A percentile compares a stretch with the other conserved stretches of the same genome.
Evolutionary conservation across 257 asterid species (phyloP).

Genomic region (Handroanthus guayacan): DNA sequence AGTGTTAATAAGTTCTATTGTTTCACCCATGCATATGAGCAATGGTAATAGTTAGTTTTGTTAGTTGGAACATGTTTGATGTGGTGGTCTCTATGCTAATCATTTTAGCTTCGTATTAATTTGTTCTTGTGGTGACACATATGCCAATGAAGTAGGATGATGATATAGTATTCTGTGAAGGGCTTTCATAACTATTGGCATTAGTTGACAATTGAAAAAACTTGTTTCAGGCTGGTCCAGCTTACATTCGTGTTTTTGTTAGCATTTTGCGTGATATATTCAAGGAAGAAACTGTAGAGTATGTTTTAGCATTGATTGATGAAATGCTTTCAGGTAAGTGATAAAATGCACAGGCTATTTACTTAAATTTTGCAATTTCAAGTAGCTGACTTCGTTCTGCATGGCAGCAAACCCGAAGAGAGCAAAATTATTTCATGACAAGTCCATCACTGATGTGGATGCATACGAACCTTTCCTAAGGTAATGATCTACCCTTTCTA

Average conservation of each 20-base stretch:
- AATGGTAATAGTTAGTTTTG: constrained; percentile 2
- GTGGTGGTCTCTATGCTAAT: constrained; percentile 25
- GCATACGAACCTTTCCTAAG: constrained; percentile 88
- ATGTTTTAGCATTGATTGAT: constrained; percentile 84
- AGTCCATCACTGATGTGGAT: constrained; percentile 73
- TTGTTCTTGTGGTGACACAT: neutral
- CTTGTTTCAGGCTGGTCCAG: constrained; percentile 86
- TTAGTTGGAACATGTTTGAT: constrained; percentile 31
- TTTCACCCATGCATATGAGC: neutral
- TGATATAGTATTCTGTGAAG: neutral
- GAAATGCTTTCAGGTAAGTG: constrained; percentile 81
- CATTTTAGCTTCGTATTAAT: neutral
- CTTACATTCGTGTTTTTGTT: constrained; percentile 73
- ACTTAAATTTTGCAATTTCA: constrained; percentile 16
- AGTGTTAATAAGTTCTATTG: neutral
- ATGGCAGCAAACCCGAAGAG: constrained; percentile 84
- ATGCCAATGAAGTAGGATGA: constrained; percentile 1
- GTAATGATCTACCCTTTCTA: constrained; percentile 47
- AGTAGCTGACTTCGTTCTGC: constrained; percentile 32
- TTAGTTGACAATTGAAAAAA: constrained; percentile 21
- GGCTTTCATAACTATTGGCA: constrained; percentile 24
- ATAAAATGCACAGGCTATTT: neutral
- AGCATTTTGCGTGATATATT: constrained; percentile 82
- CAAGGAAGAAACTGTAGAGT: constrained; percentile 93
- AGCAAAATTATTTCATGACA: constrained; percentile 83